Base-by-base conservation (phyloP, 208 protist species). In the Herpetomonas tarakana region DNA sequence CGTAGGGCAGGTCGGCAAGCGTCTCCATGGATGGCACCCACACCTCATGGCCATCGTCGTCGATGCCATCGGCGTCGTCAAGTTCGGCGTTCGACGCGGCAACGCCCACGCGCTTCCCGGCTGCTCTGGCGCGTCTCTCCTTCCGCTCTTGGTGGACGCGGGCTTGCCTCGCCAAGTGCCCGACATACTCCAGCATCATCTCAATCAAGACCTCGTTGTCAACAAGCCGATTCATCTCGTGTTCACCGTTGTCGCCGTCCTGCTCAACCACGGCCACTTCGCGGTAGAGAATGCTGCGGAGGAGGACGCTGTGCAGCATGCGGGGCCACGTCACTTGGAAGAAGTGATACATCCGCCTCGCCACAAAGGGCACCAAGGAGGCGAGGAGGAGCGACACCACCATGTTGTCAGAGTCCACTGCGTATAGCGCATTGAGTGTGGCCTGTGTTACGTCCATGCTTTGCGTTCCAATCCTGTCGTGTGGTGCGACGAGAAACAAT, bases 271-370 rank as follows among this genome's bases (percentile, higher is more conserved):
- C 44, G 18, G 57, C 57, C 3, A 28, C 38, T 25, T 62, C 55
- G 18, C 66, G 65, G 49, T 75, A 71, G 0, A 76, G 30, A 21
- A 72, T 41, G 52, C 65, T 68, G 14, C 44, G 21, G 16, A 41
- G 52, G 31, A 66, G 44, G 11, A 74, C 9, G 26, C 49, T 28
- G 44, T 65, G 56, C 18, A 71, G 24, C 25, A 56, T 41, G 26
- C 44, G 58, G 4, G 82, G 82, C 78, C 81, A 88, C n/a, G 58
- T 68, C 21, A 78, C 58, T 2, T 47, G 53, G 38, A 88, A 64
- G 51, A 90, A 84, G 39, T 49, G 9, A 28, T 71, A 65, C 22
- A 85, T 9, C 0, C 58, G 56, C 19, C 54, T 22, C 19, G 51
- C 62, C n/a, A 85, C 19, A 56, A 68, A 56, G 0, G 82, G 82